A percentile compares a stretch with the other conserved stretches of the same genome.
Conservation (phyloP, 2,329 filamentous ascomycete species). For the Alternaria sp. region DNA sequence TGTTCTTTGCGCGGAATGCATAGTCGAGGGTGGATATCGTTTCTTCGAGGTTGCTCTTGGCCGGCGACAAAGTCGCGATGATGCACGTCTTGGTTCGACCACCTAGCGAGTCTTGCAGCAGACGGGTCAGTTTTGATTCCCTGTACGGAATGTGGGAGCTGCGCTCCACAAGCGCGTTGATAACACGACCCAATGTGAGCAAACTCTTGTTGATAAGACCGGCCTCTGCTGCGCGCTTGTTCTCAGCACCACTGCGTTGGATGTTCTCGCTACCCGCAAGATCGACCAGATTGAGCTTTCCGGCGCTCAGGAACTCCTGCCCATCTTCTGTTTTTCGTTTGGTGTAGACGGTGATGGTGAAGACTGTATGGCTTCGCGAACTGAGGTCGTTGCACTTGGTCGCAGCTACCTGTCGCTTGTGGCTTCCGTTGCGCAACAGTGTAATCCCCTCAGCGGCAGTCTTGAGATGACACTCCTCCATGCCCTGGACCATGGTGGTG, state of each 20-base stretch:
- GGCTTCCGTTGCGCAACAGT: constrained; percentile 85
- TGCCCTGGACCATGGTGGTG: constrained; percentile 90
- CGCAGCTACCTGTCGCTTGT: constrained; percentile 96
- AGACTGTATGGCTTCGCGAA: constrained; percentile 95
- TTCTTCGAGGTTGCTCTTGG: constrained; percentile 94
- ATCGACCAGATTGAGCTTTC: constrained; percentile 96
- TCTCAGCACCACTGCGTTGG: constrained; percentile 93
- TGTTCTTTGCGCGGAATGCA: constrained; percentile 97
- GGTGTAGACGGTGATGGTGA: constrained; percentile 91
- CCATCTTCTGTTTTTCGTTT: constrained; percentile 83
- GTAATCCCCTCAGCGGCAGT: constrained; percentile 85
- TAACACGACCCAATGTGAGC: constrained; percentile 91
- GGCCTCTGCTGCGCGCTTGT: constrained; percentile 94
- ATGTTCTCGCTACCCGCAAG: constrained; percentile 98
- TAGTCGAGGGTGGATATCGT: constrained; percentile 98
- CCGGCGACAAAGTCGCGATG: constrained; percentile 93
- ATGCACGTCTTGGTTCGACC: constrained; percentile 98
- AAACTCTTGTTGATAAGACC: constrained; percentile 98
- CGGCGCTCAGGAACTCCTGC: constrained; percentile 87
- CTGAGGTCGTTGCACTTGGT: constrained; percentile 99
- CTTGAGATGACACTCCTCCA: constrained; percentile 96
- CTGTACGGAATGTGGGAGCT: constrained; percentile 88
- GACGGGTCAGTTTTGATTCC: constrained; percentile 93
- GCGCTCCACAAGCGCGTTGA: constrained; percentile 94
- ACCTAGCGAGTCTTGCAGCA: constrained; percentile 95